phyloP scores from a whole-genome alignment of 306 rosid genomes.

The Ormosia semicastrata region DNA sequence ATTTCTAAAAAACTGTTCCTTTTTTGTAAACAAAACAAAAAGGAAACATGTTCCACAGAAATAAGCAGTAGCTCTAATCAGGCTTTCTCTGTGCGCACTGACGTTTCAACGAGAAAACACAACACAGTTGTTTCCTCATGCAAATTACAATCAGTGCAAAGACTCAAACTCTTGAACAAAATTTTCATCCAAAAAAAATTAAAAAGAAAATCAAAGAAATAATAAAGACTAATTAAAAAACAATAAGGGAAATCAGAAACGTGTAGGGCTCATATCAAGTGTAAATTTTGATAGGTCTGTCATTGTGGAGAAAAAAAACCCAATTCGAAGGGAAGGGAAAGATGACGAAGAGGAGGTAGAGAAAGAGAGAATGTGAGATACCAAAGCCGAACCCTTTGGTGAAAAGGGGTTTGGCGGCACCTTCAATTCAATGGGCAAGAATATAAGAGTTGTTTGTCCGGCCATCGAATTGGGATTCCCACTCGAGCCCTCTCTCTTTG shows the following conservation, averaged over 20 bases:
- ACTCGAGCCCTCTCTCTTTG: constrained; percentile 88
- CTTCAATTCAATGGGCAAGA: constrained; percentile 20
- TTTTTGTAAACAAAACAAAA: not conserved
- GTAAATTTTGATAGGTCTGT: constrained; percentile 47
- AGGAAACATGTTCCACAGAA: constrained; percentile 10
- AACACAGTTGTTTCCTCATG: constrained; percentile 13
- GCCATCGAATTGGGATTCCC: constrained; percentile 29
- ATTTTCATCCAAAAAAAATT: not conserved
- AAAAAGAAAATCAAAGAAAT: too few relatives aligned
- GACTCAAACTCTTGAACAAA: not conserved
- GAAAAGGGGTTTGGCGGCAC: constrained; percentile 47
- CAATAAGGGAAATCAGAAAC: not conserved
- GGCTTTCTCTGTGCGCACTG: constrained; percentile 59
- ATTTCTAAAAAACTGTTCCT: not conserved
- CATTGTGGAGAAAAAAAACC: constrained; percentile 41
- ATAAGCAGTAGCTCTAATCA: constrained; percentile 14
- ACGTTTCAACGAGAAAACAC: constrained; percentile 37
- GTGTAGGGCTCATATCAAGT: constrained; percentile 79
- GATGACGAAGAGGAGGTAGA: not conserved
- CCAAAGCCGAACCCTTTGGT: constrained; percentile 38
- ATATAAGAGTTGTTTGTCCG: too few relatives aligned
- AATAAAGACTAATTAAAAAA: not conserved
- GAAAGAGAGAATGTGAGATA: constrained; percentile 26
- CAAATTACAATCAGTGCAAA: constrained; percentile 42
- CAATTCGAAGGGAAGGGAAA: not conserved